Conservation (phyloP, 2,329 filamentous ascomycete genomes). For the Sordariomycetes sp. region DNA sequence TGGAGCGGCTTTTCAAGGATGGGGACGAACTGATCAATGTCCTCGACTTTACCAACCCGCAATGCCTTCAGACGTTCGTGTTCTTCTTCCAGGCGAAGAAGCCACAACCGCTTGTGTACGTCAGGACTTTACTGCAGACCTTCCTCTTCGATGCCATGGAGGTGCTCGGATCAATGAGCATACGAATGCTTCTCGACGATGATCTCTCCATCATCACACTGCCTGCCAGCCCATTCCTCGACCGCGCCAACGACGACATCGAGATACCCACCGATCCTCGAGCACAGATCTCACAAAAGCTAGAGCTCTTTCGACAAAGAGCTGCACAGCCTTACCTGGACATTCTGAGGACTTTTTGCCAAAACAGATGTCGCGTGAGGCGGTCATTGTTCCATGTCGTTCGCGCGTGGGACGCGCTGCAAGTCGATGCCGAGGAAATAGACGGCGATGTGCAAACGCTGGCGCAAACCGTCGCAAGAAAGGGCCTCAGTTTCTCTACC, state of each 20-base stretch:
- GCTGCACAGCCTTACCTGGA: slow-evolving; percentile 70
- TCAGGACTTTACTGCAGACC: slow-evolving; percentile 69
- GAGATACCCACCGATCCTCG: slow-evolving; percentile 67
- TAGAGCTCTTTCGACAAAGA: slow-evolving; percentile 59
- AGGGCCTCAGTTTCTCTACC: background rate
- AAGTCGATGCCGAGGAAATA: slow-evolving; percentile 70
- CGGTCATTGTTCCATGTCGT: slow-evolving; percentile 81
- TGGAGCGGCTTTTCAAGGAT: slow-evolving; percentile 64
- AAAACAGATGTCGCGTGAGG: slow-evolving; percentile 85
- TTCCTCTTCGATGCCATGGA: slow-evolving; percentile 66
- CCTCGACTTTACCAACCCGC: slow-evolving; percentile 57
- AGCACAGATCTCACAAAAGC: slow-evolving; percentile 61
- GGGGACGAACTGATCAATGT: slow-evolving; percentile 60
- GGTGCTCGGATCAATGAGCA: slow-evolving; percentile 57
- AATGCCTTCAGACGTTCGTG: slow-evolving; percentile 66
- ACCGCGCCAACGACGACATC: slow-evolving; percentile 65
- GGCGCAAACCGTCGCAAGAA: slow-evolving; percentile 36
- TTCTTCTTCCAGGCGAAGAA: slow-evolving; percentile 67
- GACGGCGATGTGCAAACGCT: slow-evolving; percentile 58
- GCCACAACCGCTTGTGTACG: slow-evolving; percentile 75
- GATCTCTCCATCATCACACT: slow-evolving; percentile 74
- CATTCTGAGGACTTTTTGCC: slow-evolving; percentile 72
- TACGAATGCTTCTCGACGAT: slow-evolving; percentile 68
- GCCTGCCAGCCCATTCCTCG: slow-evolving; percentile 60
- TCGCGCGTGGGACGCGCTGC: slow-evolving; percentile 73